A percentile compares a stretch with the other conserved stretches of the same genome.
phyloP scores from a whole-genome alignment of 495 filamentous ascomycete genomes.

The Penicillium psychrofluorescens region DNA sequence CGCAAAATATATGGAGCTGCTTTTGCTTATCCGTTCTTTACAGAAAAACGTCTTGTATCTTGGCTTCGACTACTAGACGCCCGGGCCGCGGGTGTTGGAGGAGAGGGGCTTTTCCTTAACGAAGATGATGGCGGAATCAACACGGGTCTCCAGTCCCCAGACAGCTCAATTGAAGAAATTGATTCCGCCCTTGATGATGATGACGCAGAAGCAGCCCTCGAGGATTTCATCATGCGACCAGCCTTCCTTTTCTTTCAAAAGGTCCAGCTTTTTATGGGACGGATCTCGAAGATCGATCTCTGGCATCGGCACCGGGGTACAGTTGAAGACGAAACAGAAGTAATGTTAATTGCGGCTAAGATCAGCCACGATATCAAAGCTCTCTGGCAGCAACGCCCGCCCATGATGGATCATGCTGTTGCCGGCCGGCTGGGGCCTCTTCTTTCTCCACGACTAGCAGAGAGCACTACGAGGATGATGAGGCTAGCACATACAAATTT shows the following conservation, averaged over 20 bases:
- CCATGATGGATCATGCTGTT: constrained; percentile 34
- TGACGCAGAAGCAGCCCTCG: constrained; percentile 4
- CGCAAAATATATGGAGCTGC: background rate
- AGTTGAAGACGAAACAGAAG: constrained; percentile 29
- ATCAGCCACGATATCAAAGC: constrained; percentile 28
- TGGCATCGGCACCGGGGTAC: constrained; percentile 29
- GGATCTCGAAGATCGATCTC: constrained; percentile 24
- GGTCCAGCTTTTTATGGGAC: constrained; percentile 27
- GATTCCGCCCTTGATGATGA: constrained; percentile 12
- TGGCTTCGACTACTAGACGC: constrained; percentile 32
- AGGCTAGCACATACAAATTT: constrained; percentile 34
- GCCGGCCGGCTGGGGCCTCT: constrained; percentile 28
- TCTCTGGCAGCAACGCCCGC: constrained; percentile 29
- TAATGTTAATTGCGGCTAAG: constrained; percentile 24
- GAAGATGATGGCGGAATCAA: constrained; percentile 18
- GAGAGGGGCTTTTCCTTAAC: constrained; percentile 27
- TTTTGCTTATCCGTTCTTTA: background rate
- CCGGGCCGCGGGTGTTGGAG: constrained; percentile 28
- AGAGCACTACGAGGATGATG: constrained; percentile 28
- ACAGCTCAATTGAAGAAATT: constrained; percentile 22
- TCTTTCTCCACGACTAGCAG: constrained; percentile 26
- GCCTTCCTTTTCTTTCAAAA: constrained; percentile 29
- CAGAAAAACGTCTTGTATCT: constrained; percentile 21
- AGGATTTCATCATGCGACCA: constrained; percentile 25
- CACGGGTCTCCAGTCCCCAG: constrained; percentile 9